Base-by-base conservation (phyloP, 352 stramenopile genomes). In the Phytophthora megakarya region DNA sequence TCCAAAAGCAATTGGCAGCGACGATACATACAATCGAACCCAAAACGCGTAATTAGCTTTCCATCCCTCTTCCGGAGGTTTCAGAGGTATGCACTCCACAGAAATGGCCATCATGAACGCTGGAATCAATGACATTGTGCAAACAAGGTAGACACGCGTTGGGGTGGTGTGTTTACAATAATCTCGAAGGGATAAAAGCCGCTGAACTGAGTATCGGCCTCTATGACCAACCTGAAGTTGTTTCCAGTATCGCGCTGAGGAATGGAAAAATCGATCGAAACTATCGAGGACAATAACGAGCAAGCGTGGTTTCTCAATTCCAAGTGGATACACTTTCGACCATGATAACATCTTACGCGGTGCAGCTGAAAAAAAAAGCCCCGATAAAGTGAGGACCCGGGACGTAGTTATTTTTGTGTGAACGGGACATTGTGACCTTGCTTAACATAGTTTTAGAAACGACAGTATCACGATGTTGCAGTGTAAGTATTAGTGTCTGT, bases 61-160 rank as follows among this genome's bases (percentile, higher is more conserved):
- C 56, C 57, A 74, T 3, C 66, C 55, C 3, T 60, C 54, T 12
- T 18, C 18, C 0, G 57, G 70, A 8, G 48, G 26, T 6, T 18
- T 54, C 3, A 81, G 45, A 3, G 73, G 73, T 0, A 81, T 71
- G 13, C 44, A 67, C 12, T 81, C 67, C 0, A 79, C n/a, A 8
- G 67, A 22, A 6, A 65, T 51, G 0, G 61, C 37, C 0, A 62
- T 15, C 0, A 52, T 2, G 12, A 78, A 61, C 5, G 67, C 50
- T 1, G 67, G 64, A 1, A 78, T 11, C 2, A 63, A 43, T 6
- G 48, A 22, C 3, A 59, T 16, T 0, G 25, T 7, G 11, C 58
- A 72, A 5, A 72, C 49, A 1, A 58, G 10, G 10, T 55, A 32
- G 2, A 53, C 55, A n/a, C 55, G 47, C 37, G n/a, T 49, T 3